phyloP scores from a whole-genome alignment of 495 filamentous ascomycete genomes.

The Neurospora sp. region DNA sequence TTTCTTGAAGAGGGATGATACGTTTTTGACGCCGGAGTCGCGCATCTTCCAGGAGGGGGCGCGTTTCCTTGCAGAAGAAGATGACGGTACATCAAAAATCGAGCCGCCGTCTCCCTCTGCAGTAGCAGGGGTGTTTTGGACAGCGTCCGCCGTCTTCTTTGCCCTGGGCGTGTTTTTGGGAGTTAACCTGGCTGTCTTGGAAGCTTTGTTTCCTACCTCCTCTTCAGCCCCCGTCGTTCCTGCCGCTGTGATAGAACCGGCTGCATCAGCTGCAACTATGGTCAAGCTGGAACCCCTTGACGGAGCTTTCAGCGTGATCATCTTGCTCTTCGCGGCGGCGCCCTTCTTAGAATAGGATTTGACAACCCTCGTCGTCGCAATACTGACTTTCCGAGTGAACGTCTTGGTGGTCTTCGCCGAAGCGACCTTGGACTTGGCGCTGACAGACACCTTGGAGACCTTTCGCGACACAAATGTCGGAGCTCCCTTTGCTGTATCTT shows the following conservation, averaged over 20 bases:
- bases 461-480: constrained; percentile 25
- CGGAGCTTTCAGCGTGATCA: constrained; percentile 1
- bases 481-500: constrained; percentile 18
- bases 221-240: neutral
- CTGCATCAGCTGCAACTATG: constrained; percentile 14
- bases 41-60: constrained; percentile 9
- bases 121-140: neutral
- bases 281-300: constrained; percentile 12
- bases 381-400: constrained; percentile 5
- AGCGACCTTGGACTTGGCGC: constrained; percentile 12
- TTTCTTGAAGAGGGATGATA: neutral
- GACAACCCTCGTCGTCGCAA: constrained; percentile 10
- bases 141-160: neutral
- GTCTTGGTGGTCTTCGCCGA: constrained; percentile 10
- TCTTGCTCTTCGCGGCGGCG: constrained; percentile 8
- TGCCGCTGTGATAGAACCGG: neutral
- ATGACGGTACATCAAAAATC: neutral
- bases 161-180: constrained; percentile 8
- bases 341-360: constrained; percentile 23
- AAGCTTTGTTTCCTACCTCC: neutral
- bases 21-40: neutral
- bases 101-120: neutral
- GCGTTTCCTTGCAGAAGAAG: constrained; percentile 7
- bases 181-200: constrained; percentile 1
- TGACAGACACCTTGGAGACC: constrained; percentile 29